Conservation (phyloP, 345 rosid species). For the Durio zibethinus region DNA sequence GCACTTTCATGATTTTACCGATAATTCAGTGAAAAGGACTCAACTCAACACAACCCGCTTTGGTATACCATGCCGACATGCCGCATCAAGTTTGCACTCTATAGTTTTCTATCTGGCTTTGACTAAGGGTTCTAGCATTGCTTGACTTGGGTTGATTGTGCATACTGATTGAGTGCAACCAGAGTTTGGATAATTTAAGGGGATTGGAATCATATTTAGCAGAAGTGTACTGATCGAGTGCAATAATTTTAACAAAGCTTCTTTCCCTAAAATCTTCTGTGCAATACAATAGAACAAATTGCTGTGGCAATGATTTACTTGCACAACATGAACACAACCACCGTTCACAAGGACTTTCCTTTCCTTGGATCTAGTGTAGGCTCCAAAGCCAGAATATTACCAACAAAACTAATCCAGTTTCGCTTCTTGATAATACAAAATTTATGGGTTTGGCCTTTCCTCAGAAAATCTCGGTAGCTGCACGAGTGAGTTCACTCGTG, state of each 20-base stretch:
- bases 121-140: neutral
- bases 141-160: no score
- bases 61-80: neutral
- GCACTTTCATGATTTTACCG: neutral
- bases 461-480: constrained; percentile 94
- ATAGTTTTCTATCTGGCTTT: neutral
- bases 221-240: constrained; percentile 11
- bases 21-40: neutral
- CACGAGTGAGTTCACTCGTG: constrained; percentile 95
- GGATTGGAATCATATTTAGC: constrained; percentile 2
- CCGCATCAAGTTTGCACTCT: neutral
- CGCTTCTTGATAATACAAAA: constrained; percentile 7
- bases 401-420: constrained; percentile 24
- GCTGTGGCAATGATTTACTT: constrained; percentile 18
- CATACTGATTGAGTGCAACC: neutral
- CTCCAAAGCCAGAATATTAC: constrained; percentile 19
- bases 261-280: constrained; percentile 16
- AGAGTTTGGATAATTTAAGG: neutral
- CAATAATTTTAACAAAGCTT: constrained; percentile 15
- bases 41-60: neutral
- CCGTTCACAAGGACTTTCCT: constrained; percentile 14
- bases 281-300: constrained; percentile 23
- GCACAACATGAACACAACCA: constrained; percentile 18
- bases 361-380: constrained; percentile 12
- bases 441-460: constrained; percentile 51